Evolutionary conservation across 176 grass and related monocot species (phyloP), one percentile per base, ranked within the genome.

Genomic region (Musa beccarii): DNA sequence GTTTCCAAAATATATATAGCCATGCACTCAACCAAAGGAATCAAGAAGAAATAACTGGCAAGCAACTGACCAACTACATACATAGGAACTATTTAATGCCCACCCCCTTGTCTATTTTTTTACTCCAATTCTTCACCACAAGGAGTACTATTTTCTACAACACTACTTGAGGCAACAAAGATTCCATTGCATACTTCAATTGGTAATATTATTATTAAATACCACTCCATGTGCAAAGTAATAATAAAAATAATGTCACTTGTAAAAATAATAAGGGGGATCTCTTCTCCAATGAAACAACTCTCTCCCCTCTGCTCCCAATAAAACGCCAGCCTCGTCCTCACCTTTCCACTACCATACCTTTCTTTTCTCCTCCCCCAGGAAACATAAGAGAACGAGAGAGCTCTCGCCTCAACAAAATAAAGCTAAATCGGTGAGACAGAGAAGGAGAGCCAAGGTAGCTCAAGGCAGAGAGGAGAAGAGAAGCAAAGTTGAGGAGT

Each of bases 311-410:
- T n/a, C 57, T 61, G 16, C 34, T 61, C 7, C 14, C 8, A n/a
- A n/a, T n/a, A 61, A 61, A 61, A 61, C n/a, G 57, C 57, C 57
- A 61, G 34, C 57, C 57, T 61, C n/a, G 15, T 61, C 57, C 57
- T 61, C 17, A 15, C 24, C 14, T 29, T 29, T 29, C 24, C 23
- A 8, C 26, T 16, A 21, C 64, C 8, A 29, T 34, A 29, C 13
- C 64, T 67, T 67, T 67, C 11, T 67, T 34, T 67, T 10, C 64
- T 67, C 64, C 10, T 67, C 11, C 14, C 64, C 64, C 64, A 14
- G 34, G 64, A 67, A 67, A 29, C 11, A 43, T 43, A 11, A 29
- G 11, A 26, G 14, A 34, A 21, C 22, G 23, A 9, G 63, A 26
- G 63, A 28, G 23, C 63, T 22, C 63, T 25, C 24, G 63, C 63